A percentile compares a stretch with the other conserved stretches of the same genome.
These are phyloP conservation scores for Saccharomycopsis schoenii DNA, from an alignment of 805 yeast genomes.

Conservation along the genomic window DNA sequence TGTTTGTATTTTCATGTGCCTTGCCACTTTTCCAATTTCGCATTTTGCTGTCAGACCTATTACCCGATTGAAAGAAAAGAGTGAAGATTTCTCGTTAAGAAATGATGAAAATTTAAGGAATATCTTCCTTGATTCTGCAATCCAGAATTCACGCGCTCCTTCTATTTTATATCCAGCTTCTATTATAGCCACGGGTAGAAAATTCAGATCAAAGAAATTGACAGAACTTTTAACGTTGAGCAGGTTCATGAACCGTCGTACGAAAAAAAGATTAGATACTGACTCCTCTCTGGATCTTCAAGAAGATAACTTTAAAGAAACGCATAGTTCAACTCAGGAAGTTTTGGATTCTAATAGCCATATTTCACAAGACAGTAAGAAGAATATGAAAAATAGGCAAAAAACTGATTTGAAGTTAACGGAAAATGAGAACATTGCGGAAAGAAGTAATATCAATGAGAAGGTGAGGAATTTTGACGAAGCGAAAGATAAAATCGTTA, in stretches of 20 bases:
- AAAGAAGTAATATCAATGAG: background rate
- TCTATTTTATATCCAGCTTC: conserved; percentile 9
- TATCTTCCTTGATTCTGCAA: background rate
- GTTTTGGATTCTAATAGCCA: background rate
- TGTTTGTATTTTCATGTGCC: conserved; percentile 61
- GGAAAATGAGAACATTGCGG: background rate
- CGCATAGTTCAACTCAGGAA: background rate
- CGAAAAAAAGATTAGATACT: background rate
- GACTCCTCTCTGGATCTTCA: background rate
- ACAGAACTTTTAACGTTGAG: conserved; percentile 5
- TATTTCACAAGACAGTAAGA: background rate
- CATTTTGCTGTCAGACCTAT: conserved; percentile 82
- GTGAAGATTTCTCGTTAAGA: conserved; percentile 40
- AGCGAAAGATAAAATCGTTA: background rate
- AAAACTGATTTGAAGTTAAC: background rate
- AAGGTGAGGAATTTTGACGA: background rate
- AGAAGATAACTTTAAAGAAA: background rate
- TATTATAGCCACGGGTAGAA: background rate
- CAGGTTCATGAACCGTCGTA: background rate
- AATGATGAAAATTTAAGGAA: conserved; percentile 24
- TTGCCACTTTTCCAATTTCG: conserved; percentile 74
- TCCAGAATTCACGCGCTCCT: background rate
- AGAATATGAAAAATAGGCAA: background rate
- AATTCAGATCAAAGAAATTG: conserved; percentile 1
- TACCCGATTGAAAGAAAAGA: conserved; percentile 66